phyloP scores from a whole-genome alignment of 805 yeast genomes.

The Saccharomycopsis malanga region DNA sequence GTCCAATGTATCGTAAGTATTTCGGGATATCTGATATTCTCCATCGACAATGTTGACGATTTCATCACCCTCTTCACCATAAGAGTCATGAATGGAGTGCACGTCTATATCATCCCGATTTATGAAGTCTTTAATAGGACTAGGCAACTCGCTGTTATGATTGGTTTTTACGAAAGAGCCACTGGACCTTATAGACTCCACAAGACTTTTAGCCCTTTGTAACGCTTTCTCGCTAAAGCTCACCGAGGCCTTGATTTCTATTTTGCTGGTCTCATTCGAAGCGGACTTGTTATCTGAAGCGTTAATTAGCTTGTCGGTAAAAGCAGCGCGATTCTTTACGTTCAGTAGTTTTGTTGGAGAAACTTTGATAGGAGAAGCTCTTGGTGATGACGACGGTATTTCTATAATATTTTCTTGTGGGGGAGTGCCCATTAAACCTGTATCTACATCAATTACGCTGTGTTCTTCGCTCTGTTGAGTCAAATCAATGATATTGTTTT shows the following conservation, averaged over 20 bases:
- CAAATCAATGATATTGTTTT: neutral
- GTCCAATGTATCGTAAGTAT: neutral
- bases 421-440: neutral
- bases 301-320: neutral
- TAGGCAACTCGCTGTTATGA: neutral
- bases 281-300: no score
- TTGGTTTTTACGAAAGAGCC: neutral
- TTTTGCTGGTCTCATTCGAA: no score
- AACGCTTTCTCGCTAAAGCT: neutral
- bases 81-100: conserved; percentile 3
- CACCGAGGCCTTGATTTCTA: neutral
- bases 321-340: conserved; percentile 8
- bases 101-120: neutral
- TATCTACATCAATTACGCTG: neutral
- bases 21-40: neutral
- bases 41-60: neutral
- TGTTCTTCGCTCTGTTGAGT: neutral
- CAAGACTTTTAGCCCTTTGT: neutral
- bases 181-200: neutral
- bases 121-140: neutral
- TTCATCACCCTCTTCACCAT: neutral
- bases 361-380: conserved; percentile 16
- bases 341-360: conserved; percentile 3
- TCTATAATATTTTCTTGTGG: neutral
- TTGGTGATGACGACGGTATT: conserved; percentile 21